phyloP scores from a whole-genome alignment of 148 eudicot species.

The Bassia scoparia region DNA sequence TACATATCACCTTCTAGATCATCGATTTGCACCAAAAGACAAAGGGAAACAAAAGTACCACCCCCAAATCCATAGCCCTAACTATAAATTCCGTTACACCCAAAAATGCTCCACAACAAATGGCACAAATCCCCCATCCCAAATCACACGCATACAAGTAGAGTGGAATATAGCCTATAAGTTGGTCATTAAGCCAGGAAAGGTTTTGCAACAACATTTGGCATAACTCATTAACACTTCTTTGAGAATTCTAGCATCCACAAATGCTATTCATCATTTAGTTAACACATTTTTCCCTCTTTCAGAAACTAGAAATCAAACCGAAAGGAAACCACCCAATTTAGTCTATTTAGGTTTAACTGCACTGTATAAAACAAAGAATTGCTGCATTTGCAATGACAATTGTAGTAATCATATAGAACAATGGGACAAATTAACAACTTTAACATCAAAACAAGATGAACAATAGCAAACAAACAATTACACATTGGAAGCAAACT shows the following conservation, averaged over 20 bases:
- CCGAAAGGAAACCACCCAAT: neutral
- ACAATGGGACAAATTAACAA: neutral
- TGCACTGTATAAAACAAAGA: neutral
- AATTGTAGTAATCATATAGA: neutral
- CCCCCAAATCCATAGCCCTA: neutral
- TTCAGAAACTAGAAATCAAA: neutral
- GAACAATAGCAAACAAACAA: constrained; percentile 4
- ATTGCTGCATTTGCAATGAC: neutral
- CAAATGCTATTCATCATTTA: neutral
- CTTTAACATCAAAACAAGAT: neutral
- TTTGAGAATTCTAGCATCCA: neutral
- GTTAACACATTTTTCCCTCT: neutral
- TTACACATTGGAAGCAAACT: neutral
- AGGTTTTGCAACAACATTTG: neutral
- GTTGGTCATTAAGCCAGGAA: neutral
- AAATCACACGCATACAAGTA: no score
- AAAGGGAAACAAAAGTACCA: neutral
- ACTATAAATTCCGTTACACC: neutral
- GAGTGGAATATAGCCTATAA: neutral
- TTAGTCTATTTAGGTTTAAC: neutral
- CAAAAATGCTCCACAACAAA: neutral
- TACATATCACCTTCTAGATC: neutral
- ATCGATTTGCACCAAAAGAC: neutral
- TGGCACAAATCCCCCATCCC: neutral
- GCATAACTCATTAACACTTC: neutral